phyloP scores from a whole-genome alignment of 805 yeast genomes.

The Limtongozyma cylindracea region DNA sequence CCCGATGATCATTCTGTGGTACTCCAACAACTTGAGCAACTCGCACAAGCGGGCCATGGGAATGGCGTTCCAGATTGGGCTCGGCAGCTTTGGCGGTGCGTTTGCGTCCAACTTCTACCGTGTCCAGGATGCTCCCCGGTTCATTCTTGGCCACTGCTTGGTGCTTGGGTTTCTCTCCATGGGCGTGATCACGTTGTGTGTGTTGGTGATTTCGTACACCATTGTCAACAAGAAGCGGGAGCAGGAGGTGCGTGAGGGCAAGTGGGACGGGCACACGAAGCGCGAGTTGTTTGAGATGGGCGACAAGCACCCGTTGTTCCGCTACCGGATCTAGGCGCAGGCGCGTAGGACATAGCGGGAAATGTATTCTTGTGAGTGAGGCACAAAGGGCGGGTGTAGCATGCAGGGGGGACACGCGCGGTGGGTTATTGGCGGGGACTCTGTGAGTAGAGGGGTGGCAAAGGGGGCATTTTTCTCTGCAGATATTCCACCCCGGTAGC shows the following conservation, averaged over 20 bases:
- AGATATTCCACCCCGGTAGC: too few species aligned
- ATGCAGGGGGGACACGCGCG: too few species aligned
- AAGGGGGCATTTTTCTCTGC: too few species aligned
- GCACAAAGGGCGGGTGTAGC: too few species aligned
- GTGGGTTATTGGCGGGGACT: too few species aligned
- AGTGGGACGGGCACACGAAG: conserved; percentile 6
- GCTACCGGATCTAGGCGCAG: too few species aligned
- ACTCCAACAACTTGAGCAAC: conserved; percentile 11
- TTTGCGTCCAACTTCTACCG: conserved; percentile 10
- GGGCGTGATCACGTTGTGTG: conserved; percentile 6
- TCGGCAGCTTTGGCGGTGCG: conserved; percentile 13
- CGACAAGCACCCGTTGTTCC: conserved; percentile 14
- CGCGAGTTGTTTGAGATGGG: conserved; percentile 12
- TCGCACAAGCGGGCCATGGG: conserved; percentile 12
- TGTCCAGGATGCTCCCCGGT: conserved; percentile 6
- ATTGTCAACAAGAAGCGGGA: conserved; percentile 4
- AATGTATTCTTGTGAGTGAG: too few species aligned
- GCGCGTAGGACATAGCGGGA: too few species aligned
- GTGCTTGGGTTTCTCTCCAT: conserved; percentile 8
- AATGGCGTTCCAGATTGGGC: conserved; percentile 12
- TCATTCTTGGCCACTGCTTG: conserved; percentile 8
- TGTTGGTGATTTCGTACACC: conserved; percentile 5
- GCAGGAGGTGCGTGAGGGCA: conserved; percentile 4
- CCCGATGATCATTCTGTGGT: conserved; percentile 11
- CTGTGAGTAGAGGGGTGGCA: too few species aligned